phyloP scores from a whole-genome alignment of 495 filamentous ascomycete species.

The Neurospora sp. region DNA sequence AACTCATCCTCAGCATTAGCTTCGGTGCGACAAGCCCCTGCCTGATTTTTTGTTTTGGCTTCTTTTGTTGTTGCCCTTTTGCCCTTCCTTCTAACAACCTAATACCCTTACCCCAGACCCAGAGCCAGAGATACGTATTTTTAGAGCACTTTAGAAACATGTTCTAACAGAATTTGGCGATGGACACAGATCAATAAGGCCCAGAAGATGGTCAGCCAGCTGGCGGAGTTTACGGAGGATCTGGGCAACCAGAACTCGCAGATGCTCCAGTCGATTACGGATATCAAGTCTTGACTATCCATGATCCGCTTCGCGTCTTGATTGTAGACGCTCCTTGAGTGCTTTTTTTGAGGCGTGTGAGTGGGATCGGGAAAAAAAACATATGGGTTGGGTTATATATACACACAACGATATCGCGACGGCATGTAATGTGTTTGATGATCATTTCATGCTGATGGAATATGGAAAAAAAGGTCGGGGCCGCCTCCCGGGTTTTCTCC shows the following conservation, averaged over 20 bases:
- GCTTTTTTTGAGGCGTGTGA: slow-evolving; percentile 1
- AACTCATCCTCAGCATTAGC: slow-evolving; percentile 46
- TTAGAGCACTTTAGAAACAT: neutral
- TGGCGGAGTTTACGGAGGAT: slow-evolving; percentile 38
- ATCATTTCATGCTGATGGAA: neutral
- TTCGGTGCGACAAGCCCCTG: slow-evolving; percentile 43
- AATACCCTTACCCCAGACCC: neutral
- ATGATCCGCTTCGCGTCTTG: neutral
- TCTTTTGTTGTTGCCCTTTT: neutral
- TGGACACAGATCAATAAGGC: slow-evolving; percentile 39
- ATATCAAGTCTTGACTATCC: slow-evolving; percentile 12
- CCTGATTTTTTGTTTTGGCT: slow-evolving; percentile 19
- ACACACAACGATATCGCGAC: neutral
- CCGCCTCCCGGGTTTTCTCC: neutral
- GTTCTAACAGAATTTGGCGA: slow-evolving; percentile 10
- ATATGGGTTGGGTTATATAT: neutral
- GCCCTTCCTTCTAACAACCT: neutral
- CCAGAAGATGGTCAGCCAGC: slow-evolving; percentile 32
- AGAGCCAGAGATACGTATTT: neutral
- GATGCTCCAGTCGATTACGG: slow-evolving; percentile 33
- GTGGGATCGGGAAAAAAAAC: neutral
- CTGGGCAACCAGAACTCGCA: slow-evolving; percentile 34
- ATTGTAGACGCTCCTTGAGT: neutral
- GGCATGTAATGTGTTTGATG: neutral
- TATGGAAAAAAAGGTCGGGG: neutral